Percentiles rank a stretch among this genome's conserved stretches.
These are phyloP conservation scores for Hanseniaspora guilliermondii DNA, from an alignment of 805 yeast species.

Conservation along the genomic window DNA sequence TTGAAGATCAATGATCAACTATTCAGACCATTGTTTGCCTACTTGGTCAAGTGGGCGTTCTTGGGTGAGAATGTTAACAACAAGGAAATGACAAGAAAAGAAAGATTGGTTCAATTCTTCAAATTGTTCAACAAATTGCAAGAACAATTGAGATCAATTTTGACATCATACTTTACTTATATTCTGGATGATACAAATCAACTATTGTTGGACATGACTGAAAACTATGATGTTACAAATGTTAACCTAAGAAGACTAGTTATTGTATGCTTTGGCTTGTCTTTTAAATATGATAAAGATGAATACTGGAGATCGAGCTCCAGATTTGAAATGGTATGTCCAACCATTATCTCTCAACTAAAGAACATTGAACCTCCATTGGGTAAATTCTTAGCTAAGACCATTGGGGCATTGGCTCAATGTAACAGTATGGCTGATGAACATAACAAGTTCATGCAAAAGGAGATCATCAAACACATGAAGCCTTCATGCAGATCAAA, in stretches of 20 bases:
- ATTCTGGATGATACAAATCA: constrained; percentile 59
- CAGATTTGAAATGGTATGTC: constrained; percentile 63
- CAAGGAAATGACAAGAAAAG: constrained; percentile 34
- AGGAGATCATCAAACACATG: constrained; percentile 50
- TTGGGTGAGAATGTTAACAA: constrained; percentile 60
- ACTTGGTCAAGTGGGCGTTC: constrained; percentile 82
- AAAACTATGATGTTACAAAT: constrained; percentile 20
- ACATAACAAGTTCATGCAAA: constrained; percentile 64
- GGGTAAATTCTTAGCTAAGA: constrained; percentile 70
- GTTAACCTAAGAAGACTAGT: constrained; percentile 59
- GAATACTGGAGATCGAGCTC: constrained; percentile 89
- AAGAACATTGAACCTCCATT: constrained; percentile 54
- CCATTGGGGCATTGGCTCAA: constrained; percentile 64
- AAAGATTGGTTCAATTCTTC: constrained; percentile 63
- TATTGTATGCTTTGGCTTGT: constrained; percentile 57
- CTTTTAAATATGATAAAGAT: constrained; percentile 80
- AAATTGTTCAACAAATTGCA: constrained; percentile 76
- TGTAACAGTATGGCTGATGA: constrained; percentile 54
- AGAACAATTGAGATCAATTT: constrained; percentile 70
- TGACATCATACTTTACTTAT: constrained; percentile 80
- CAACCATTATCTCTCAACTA: constrained; percentile 54
- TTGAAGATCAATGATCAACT: constrained; percentile 87
- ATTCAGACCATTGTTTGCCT: constrained; percentile 84
- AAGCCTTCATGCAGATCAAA: constrained; percentile 44
- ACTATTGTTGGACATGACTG: constrained; percentile 40